Conservation (phyloP, 169 alveolate species). For the Plasmodium ovale region DNA sequence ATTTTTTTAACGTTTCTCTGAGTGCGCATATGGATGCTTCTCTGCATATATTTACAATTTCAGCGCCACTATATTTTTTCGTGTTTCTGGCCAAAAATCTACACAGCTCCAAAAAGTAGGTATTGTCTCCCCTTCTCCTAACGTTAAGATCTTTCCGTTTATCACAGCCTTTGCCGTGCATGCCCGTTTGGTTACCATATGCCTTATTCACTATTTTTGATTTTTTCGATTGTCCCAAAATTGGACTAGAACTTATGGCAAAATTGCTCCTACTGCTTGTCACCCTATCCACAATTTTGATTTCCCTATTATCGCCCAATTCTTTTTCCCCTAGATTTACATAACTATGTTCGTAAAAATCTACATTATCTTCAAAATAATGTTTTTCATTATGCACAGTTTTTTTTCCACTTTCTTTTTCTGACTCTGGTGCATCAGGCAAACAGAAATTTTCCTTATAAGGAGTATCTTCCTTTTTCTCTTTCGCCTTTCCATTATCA, state of each 20-base stretch:
- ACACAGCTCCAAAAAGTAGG: constrained; percentile 87
- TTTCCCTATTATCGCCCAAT: neutral
- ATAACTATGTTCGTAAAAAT: neutral
- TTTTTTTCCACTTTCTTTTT: neutral
- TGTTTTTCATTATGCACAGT: constrained; percentile 6
- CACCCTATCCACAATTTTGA: neutral
- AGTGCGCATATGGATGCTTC: constrained; percentile 91
- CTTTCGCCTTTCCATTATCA: neutral
- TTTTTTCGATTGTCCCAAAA: neutral
- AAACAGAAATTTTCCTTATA: too few relatives aligned
- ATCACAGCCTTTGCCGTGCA: too few relatives aligned
- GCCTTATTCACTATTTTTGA: neutral
- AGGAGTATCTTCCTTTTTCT: neutral
- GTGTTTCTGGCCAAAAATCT: constrained; percentile 91
- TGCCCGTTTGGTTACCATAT: too few relatives aligned
- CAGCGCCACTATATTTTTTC: constrained; percentile 97
- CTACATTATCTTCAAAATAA: constrained; percentile 6
- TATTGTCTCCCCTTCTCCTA: too few relatives aligned
- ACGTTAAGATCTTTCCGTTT: too few relatives aligned
- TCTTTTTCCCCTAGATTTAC: neutral
- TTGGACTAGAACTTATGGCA: neutral
- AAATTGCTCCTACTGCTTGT: neutral
- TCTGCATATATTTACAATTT: constrained; percentile 91
- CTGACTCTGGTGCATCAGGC: too few relatives aligned
- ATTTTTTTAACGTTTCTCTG: constrained; percentile 68